Base-by-base conservation (phyloP, 306 rosid genomes). In the Cucurbita argyrosperma region DNA sequence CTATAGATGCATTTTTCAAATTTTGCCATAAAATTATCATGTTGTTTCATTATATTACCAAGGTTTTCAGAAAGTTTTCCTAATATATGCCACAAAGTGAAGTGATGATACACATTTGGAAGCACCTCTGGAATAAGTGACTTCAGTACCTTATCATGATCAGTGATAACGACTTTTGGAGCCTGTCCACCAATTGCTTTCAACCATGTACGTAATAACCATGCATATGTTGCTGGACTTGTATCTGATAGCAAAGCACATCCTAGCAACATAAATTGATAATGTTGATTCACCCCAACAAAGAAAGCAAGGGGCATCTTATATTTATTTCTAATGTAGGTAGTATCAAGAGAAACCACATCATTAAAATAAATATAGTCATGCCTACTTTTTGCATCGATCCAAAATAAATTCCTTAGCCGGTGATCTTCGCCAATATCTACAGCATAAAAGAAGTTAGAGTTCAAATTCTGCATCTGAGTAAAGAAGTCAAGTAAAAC, bases 221-320 rank as follows among this genome's bases (percentile, higher is more conserved):
- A 94, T 56, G 89, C 87, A 79, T 74, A 83, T 26, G 97, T 89
- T 35, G 88, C 4, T 14, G 82, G 79, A 82, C 89, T 88, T 84
- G 91, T 97, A 79, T 94, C 99, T 56, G 96, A 88, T 69, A 94
- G 76, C 80, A 94, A 82, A 77, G 99, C 99, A 88, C 97, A 94
- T 46, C 99, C 99, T 50, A 94, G 95, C 81, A 94, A 80, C 76
- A 91, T 79, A 74, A 91, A 91, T 75, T 94, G 99, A 80, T 85
- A 94, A 71, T 94, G 99, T 80, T 91, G 96, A 85, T 94, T 94
- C 84, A 89, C 99, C 71, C 99, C 99, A 78, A 94, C 82, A 90
- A 94, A 91, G 69, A 91, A 77, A 78, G 82, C 89, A 76, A 94
- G 96, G 81, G 99, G 99, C 96, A 94, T 85, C 83, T 91, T 94